Evolutionary conservation across 2,329 filamentous ascomycete species (phyloP), one percentile per base, ranked within the genome.

Genomic region (Aspergillus eucalypticola): DNA sequence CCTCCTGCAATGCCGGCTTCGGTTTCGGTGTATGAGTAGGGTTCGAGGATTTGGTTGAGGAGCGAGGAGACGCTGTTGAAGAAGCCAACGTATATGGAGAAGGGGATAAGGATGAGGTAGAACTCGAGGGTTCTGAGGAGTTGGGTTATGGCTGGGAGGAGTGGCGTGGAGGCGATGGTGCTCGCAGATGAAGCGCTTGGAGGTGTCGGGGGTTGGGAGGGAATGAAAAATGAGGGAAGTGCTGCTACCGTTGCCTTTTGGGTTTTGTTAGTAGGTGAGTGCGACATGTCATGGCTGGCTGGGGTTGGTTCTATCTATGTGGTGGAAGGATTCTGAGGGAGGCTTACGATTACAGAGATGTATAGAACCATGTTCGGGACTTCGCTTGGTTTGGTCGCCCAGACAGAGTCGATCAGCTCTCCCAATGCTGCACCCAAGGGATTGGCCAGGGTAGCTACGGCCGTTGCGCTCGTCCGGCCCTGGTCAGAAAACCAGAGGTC

Each of bases 11-110:
- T 93, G 35, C 95, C 95, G 21, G 94, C 91, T 58, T 96, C 84
- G 65, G 89, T 89, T 73, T 96, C 90, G 60, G 81, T 84, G 83
- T 92, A 96, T 69, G 87, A 90, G 78, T 97, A 94, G 0, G 95
- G 95, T 41, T 86, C 81, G 64, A 98, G 85, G 73, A 98, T 91
- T 73, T 97, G 94, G 79, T 94, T 96, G 8, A 98, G 83, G 1
- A 98, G 85, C 1, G 90, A 90, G 53, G 92, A 96, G 66, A 93
- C 82, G 66, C 90, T 90, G 82, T 98, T 98, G 87, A 99, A 99
- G 79, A 95, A 89, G 69, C 90, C 92, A 62, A 96, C 91, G 75
- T 92, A 96, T 69, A 93, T 77, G 65, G 85, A 79, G 78, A 94
- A 98, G n/a, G 93, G 89, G 61, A 93, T 69, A 62, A 93, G 80